phyloP scores from a whole-genome alignment of 2,329 filamentous ascomycete species.

The Pezicula neosporulosa region DNA sequence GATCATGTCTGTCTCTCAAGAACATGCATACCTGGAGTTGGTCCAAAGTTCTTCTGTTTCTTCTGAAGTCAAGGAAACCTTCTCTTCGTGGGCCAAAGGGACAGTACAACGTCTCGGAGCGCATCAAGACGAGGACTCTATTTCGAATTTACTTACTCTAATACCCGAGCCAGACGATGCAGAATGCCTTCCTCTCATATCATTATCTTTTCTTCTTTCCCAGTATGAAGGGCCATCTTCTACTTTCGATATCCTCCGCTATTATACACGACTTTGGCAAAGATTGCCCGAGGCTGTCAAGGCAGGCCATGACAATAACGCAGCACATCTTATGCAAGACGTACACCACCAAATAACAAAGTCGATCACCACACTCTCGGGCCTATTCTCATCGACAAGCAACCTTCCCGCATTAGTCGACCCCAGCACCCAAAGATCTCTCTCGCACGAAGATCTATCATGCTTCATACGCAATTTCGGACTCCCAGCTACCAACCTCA shows the following conservation, averaged over 20 bases:
- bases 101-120: background rate
- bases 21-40: too few species aligned
- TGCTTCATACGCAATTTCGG: constrained; percentile 31
- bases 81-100: background rate
- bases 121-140: background rate
- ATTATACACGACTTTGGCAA: constrained; percentile 32
- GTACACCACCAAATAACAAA: background rate
- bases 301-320: constrained; percentile 20
- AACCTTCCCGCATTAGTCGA: constrained; percentile 1
- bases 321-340: background rate
- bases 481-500: constrained; percentile 20
- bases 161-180: background rate
- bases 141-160: background rate
- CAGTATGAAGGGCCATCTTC: background rate
- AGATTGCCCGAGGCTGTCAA: constrained; percentile 33
- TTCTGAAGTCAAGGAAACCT: background rate
- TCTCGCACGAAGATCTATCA: constrained; percentile 30
- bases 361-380: background rate
- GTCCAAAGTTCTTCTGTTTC: too few species aligned
- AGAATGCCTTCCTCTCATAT: background rate
- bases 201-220: background rate
- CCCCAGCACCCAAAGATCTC: constrained; percentile 8
- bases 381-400: background rate
- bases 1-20: too few species aligned
- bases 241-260: constrained; percentile 30